Percentiles rank a stretch among this genome's conserved stretches.
Conservation (phyloP, 441 rosid genomes). For the Erodium trifolium region DNA sequence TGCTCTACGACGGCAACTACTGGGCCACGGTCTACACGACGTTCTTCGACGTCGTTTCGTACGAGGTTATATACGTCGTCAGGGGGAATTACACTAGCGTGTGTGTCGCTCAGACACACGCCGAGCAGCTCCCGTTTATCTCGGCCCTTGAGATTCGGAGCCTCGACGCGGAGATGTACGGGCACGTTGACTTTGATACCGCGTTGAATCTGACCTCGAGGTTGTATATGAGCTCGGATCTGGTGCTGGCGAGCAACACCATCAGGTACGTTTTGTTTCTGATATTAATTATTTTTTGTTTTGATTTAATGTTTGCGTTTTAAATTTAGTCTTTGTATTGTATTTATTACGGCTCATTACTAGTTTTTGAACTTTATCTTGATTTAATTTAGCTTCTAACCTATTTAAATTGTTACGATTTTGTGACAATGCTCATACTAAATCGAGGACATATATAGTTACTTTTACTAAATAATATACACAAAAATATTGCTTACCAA, state of each 20-base stretch:
- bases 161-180: slow-evolving; percentile 35
- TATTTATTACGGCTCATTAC: no score
- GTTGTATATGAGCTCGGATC: slow-evolving; percentile 26
- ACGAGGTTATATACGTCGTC: slow-evolving; percentile 28
- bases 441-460: no score
- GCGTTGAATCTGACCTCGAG: slow-evolving; percentile 31
- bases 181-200: slow-evolving; percentile 18
- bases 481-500: no score
- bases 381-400: no score
- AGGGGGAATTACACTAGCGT: slow-evolving; percentile 27
- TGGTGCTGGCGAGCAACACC: neutral
- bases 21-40: slow-evolving; percentile 38
- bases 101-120: slow-evolving; percentile 40
- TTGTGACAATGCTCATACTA: no score
- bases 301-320: no score
- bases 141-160: slow-evolving; percentile 39
- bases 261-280: slow-evolving; percentile 27
- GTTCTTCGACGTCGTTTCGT: slow-evolving; percentile 20
- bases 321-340: no score
- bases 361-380: no score
- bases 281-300: no score
- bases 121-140: slow-evolving; percentile 39
- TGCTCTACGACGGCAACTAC: slow-evolving; percentile 44
- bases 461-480: no score
- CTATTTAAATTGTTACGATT: no score